Percentiles rank a stretch among this genome's conserved stretches.
Evolutionary conservation across 2,329 filamentous ascomycete species (phyloP).

Genomic region (Chaetomiaceae sp.): DNA sequence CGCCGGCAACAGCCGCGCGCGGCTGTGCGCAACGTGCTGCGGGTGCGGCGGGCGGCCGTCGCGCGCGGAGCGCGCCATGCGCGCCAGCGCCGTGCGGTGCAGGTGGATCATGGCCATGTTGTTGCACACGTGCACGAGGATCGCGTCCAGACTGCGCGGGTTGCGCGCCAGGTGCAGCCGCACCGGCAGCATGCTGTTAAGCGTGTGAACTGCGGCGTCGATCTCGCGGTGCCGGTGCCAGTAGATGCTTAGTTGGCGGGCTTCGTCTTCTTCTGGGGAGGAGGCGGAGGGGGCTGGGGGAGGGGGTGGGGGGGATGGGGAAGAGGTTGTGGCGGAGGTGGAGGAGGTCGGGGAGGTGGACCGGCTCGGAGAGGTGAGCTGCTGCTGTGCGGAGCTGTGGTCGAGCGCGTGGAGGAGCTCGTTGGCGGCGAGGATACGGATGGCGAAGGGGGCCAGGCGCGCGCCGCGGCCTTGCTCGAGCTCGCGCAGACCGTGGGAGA

Average conservation of each 20-base stretch:
- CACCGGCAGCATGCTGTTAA: slow-evolving; percentile 52
- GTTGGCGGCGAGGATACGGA: slow-evolving; percentile 5
- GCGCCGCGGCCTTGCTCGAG: slow-evolving; percentile 54
- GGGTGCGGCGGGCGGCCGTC: too few relatives aligned
- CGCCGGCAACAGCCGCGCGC: slow-evolving; percentile 57
- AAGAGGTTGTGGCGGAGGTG: too few relatives aligned
- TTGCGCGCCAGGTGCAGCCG: slow-evolving; percentile 53
- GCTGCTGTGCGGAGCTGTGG: not conserved
- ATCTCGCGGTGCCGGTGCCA: slow-evolving; percentile 60
- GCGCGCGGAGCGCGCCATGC: too few relatives aligned
- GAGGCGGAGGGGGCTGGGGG: too few relatives aligned
- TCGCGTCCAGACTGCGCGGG: slow-evolving; percentile 52
- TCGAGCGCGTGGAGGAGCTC: slow-evolving; percentile 1
- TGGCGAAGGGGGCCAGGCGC: slow-evolving; percentile 44
- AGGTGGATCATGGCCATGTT: slow-evolving; percentile 64
- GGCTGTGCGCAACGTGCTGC: too few relatives aligned
- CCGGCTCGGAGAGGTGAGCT: too few relatives aligned
- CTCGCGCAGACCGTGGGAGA: slow-evolving; percentile 36
- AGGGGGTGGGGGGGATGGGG: too few relatives aligned
- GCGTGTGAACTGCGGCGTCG: slow-evolving; percentile 57
- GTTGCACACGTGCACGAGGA: slow-evolving; percentile 63
- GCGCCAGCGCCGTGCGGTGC: slow-evolving; percentile 36
- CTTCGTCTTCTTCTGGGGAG: slow-evolving; percentile 46
- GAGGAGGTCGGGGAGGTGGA: too few relatives aligned
- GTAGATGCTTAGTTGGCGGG: slow-evolving; percentile 52